phyloP scores from a whole-genome alignment of 2,329 filamentous ascomycete species.

The Daldinia sp. region DNA sequence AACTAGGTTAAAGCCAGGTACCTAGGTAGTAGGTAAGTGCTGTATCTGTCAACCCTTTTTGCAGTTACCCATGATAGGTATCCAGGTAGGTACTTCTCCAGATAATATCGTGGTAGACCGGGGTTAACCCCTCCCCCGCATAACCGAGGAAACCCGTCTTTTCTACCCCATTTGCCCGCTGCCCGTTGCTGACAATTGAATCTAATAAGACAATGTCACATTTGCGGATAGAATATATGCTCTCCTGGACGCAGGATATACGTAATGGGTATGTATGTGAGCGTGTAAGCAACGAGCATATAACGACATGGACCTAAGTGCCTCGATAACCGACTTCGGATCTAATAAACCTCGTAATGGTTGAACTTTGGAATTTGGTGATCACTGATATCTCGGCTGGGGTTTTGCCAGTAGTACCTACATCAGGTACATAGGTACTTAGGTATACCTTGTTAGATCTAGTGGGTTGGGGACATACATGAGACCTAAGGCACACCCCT shows the following conservation, averaged over 20 bases:
- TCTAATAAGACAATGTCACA: neutral
- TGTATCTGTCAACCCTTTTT: too few species aligned
- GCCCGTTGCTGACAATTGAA: conserved; percentile 14
- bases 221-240: neutral
- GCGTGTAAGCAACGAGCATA: neutral
- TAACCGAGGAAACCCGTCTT: conserved; percentile 46
- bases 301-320: conserved; percentile 1
- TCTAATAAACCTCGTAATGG: neutral
- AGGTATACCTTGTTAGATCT: too few species aligned
- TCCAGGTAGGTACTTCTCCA: neutral
- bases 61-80: neutral
- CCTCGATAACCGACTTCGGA: conserved; percentile 31
- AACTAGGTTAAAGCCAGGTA: too few species aligned
- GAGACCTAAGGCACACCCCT: neutral
- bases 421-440: neutral
- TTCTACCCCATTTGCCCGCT: conserved; percentile 19
- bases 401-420: neutral
- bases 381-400: conserved; percentile 3
- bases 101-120: neutral
- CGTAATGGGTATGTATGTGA: neutral
- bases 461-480: too few species aligned
- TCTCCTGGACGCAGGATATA: neutral
- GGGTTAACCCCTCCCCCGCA: conserved; percentile 40
- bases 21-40: too few species aligned
- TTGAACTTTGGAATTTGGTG: neutral